These are phyloP conservation scores for Cryptococcus hybrid DNA, from an alignment of 1,284 basidiomycete species.

Conservation along the genomic window DNA sequence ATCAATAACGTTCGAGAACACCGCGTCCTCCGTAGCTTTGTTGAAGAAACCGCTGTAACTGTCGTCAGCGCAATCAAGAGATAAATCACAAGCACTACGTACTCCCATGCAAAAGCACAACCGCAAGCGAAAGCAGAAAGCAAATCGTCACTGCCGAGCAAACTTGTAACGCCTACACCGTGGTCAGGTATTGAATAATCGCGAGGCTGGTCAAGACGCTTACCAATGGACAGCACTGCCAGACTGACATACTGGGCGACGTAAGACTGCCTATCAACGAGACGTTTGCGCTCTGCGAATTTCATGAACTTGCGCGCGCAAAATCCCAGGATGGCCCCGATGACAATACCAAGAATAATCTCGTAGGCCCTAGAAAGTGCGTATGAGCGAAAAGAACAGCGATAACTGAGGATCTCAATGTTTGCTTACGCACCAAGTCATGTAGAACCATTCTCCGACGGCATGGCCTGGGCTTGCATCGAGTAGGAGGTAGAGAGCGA, in stretches of 20 bases:
- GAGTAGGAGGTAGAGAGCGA: slow-evolving; percentile 85
- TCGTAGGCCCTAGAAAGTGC: slow-evolving; percentile 58
- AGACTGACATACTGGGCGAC: slow-evolving; percentile 85
- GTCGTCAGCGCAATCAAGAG: not conserved
- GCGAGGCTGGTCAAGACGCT: slow-evolving; percentile 58
- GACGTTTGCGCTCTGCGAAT: slow-evolving; percentile 81
- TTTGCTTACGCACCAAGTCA: slow-evolving; percentile 62
- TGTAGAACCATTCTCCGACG: slow-evolving; percentile 64
- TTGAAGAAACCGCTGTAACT: slow-evolving; percentile 77
- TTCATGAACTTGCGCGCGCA: slow-evolving; percentile 91
- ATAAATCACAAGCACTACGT: slow-evolving; percentile 16
- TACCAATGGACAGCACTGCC: slow-evolving; percentile 73
- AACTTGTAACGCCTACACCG: slow-evolving; percentile 66
- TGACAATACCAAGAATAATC: slow-evolving; percentile 72
- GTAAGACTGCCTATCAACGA: slow-evolving; percentile 95
- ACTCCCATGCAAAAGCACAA: slow-evolving; percentile 95
- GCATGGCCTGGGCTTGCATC: slow-evolving; percentile 66
- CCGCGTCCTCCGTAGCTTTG: slow-evolving; percentile 88
- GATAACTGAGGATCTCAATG: slow-evolving; percentile 6
- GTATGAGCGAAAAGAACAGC: too few relatives aligned
- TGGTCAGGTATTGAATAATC: not conserved
- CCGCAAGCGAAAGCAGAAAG: slow-evolving; percentile 94
- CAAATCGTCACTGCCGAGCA: slow-evolving; percentile 91
- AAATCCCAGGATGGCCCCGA: slow-evolving; percentile 78
- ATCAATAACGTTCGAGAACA: slow-evolving; percentile 96